Evolutionary conservation across 805 yeast species (phyloP).

Genomic region (Candida endomychidarum): DNA sequence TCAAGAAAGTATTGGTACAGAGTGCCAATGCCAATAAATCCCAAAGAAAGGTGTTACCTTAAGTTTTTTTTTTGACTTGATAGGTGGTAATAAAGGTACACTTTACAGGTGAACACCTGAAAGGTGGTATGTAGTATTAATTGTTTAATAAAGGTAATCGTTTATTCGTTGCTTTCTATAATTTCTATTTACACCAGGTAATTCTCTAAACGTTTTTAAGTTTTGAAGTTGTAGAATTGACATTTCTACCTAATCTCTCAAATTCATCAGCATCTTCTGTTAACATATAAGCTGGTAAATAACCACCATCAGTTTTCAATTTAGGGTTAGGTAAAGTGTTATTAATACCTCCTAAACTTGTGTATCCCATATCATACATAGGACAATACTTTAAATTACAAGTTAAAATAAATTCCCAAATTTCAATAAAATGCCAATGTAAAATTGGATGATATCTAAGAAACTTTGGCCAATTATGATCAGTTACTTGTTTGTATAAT

Average conservation of each 20-base stretch:
- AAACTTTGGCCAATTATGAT: slow-evolving; percentile 89
- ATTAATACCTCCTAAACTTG: slow-evolving; percentile 80
- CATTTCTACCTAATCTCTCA: slow-evolving; percentile 39
- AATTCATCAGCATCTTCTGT: slow-evolving; percentile 62
- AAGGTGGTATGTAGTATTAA: no score
- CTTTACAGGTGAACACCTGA: no score
- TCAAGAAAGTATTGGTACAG: slow-evolving; percentile 23
- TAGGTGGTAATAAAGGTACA: slow-evolving; percentile 1
- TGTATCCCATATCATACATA: slow-evolving; percentile 80
- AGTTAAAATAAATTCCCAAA: slow-evolving; percentile 78
- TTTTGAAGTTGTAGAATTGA: background rate
- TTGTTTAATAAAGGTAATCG: no score
- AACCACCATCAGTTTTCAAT: slow-evolving; percentile 27
- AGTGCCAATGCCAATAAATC: slow-evolving; percentile 25
- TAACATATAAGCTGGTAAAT: slow-evolving; percentile 57
- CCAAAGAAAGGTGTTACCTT: slow-evolving; percentile 17
- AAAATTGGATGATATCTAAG: slow-evolving; percentile 83
- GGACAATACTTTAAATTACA: slow-evolving; percentile 66
- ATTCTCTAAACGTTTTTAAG: background rate
- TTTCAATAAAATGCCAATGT: slow-evolving; percentile 79
- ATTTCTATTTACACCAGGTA: no score
- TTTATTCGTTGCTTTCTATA: no score
- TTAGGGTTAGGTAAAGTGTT: slow-evolving; percentile 74
- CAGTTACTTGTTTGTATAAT: slow-evolving; percentile 67
- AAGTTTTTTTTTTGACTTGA: background rate